Percentiles rank a stretch among this genome's conserved stretches.
Conservation (phyloP, 2,329 filamentous ascomycete genomes). For the Colletotrichum somersetense region DNA sequence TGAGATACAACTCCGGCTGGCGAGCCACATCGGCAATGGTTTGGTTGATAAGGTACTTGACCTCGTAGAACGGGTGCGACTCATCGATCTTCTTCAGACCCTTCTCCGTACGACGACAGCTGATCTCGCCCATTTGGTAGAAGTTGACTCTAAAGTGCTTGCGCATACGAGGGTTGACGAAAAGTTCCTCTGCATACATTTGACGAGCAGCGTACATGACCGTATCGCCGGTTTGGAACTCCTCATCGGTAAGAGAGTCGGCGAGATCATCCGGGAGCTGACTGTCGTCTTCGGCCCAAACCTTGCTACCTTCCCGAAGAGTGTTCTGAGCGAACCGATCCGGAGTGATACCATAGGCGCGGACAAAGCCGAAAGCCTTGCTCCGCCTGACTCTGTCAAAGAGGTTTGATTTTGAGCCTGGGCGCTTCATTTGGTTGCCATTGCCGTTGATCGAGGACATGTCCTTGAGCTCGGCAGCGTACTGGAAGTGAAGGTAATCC, state of each 20-base stretch:
- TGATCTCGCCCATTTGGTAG: slow-evolving; percentile 86
- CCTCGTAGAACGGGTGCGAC: slow-evolving; percentile 95
- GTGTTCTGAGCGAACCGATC: slow-evolving; percentile 91
- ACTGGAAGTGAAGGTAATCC: slow-evolving; percentile 96
- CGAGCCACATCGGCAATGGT: slow-evolving; percentile 84
- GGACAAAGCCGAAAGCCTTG: slow-evolving; percentile 84
- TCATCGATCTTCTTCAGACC: slow-evolving; percentile 94
- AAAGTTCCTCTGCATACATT: slow-evolving; percentile 92
- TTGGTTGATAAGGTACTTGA: slow-evolving; percentile 95
- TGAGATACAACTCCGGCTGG: slow-evolving; percentile 89
- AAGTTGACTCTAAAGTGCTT: slow-evolving; percentile 86
- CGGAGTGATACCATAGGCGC: slow-evolving; percentile 89
- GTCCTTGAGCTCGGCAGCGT: slow-evolving; percentile 86
- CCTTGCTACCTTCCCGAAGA: slow-evolving; percentile 80
- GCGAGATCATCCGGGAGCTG: slow-evolving; percentile 88
- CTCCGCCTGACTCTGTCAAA: slow-evolving; percentile 88
- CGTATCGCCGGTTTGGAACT: slow-evolving; percentile 80
- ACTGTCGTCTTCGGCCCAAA: slow-evolving; percentile 86
- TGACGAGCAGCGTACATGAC: slow-evolving; percentile 84
- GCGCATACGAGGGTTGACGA: slow-evolving; percentile 88
- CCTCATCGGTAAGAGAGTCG: slow-evolving; percentile 78
- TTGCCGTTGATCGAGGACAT: slow-evolving; percentile 74
- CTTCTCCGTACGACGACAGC: slow-evolving; percentile 93
- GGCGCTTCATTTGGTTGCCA: slow-evolving; percentile 78
- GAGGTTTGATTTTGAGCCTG: slow-evolving; percentile 83